Evolutionary conservation across 2,329 filamentous ascomycete genomes (phyloP).

Genomic region (Alternaria metachromatica): DNA sequence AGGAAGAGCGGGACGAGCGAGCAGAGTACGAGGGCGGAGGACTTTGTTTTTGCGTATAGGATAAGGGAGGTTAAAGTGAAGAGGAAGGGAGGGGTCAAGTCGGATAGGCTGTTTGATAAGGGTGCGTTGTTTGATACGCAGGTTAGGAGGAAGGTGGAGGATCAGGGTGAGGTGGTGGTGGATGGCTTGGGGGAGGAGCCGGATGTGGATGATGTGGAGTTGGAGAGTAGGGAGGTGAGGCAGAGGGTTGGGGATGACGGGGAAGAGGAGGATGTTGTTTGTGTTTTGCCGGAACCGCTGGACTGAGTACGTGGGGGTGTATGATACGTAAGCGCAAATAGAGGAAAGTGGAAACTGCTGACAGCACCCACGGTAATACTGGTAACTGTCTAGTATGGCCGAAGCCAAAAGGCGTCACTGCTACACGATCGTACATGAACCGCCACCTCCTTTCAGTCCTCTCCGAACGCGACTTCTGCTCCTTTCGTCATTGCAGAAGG

Average conservation of each 20-base stretch:
- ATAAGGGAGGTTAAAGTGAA: constrained; percentile 13
- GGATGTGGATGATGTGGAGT: neutral
- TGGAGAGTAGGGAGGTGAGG: neutral
- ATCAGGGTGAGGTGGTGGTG: neutral
- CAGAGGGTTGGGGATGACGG: neutral
- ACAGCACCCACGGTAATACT: neutral
- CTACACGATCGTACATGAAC: constrained; percentile 1
- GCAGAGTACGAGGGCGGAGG: neutral
- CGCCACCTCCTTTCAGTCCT: neutral
- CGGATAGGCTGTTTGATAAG: neutral
- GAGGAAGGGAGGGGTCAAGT: constrained; percentile 8
- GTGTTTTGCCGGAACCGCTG: neutral
- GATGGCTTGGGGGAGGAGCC: neutral
- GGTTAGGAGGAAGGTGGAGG: neutral
- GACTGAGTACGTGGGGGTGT: neutral
- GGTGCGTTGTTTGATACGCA: neutral
- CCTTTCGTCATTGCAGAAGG: neutral
- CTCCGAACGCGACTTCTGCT: neutral
- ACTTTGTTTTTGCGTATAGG: constrained; percentile 17
- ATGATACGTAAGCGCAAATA: neutral
- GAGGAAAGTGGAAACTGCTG: neutral
- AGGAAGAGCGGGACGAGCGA: neutral
- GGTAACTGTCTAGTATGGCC: neutral
- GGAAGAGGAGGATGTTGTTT: neutral
- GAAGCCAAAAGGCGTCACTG: neutral